phyloP scores from a whole-genome alignment of 176 grass and related monocot genomes.

The Raddia guianensis region DNA sequence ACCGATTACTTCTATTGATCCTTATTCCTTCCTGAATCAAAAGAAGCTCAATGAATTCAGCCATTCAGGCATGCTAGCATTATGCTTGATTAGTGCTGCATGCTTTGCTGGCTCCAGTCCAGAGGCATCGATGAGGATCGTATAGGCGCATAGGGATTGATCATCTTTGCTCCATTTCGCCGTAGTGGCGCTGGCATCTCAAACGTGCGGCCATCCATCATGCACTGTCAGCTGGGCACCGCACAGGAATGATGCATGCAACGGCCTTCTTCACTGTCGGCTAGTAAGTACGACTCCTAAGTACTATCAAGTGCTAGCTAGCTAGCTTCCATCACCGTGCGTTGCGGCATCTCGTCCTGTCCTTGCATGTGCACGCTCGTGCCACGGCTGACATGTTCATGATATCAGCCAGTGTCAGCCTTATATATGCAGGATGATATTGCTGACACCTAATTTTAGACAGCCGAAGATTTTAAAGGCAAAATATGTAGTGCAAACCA shows the following conservation, averaged over 20 bases:
- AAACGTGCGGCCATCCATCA: neutral
- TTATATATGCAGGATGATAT: neutral
- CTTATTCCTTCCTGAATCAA: neutral
- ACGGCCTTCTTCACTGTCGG: neutral
- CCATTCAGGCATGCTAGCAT: no score
- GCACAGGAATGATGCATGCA: slow-evolving; percentile 1
- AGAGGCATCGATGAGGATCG: neutral
- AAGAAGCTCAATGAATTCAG: neutral
- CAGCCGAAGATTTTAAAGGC: no score
- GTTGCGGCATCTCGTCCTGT: slow-evolving; percentile 5
- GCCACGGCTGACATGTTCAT: slow-evolving; percentile 22
- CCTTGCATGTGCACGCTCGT: neutral
- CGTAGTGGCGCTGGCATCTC: slow-evolving; percentile 11
- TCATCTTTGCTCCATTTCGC: neutral
- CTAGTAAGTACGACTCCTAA: neutral
- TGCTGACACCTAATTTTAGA: neutral
- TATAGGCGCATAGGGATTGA: neutral
- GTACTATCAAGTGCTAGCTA: neutral
- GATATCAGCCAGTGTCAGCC: slow-evolving; percentile 41
- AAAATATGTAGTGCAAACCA: no score
- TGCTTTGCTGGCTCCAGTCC: neutral
- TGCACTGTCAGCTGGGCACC: slow-evolving; percentile 36
- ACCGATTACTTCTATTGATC: no score
- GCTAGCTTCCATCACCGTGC: neutral
- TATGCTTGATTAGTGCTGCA: neutral